These are phyloP conservation scores for Pochonia chlamydosporia DNA, from an alignment of 2,329 filamentous ascomycete genomes.

Conservation along the genomic window DNA sequence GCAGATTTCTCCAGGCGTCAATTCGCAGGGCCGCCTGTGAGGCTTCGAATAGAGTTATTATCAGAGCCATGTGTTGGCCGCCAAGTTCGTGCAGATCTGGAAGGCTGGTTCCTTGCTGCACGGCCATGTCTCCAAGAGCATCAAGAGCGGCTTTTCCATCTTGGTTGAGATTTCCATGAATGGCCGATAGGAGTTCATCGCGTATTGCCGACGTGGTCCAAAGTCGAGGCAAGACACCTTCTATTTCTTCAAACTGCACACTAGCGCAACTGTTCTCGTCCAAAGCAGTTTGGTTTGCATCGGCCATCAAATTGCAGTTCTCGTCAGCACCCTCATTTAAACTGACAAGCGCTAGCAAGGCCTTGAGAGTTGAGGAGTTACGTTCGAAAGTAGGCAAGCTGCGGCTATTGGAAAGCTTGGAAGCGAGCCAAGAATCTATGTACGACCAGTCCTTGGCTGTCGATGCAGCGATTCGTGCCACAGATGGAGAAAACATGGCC, in stretches of 20 bases:
- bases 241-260: background rate
- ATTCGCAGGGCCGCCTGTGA: conserved; percentile 52
- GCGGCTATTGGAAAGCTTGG: conserved; percentile 59
- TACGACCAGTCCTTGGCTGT: conserved; percentile 88
- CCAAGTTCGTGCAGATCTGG: conserved; percentile 45
- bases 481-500: conserved; percentile 62
- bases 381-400: conserved; percentile 72
- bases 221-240: conserved; percentile 20
- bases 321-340: conserved; percentile 76
- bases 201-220: conserved; percentile 46
- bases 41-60: conserved; percentile 45
- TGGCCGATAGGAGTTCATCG: conserved; percentile 22
- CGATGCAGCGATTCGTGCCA: conserved; percentile 69
- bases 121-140: conserved; percentile 47
- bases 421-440: conserved; percentile 75
- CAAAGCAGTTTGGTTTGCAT: conserved; percentile 55
- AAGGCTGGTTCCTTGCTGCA: conserved; percentile 42
- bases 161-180: conserved; percentile 32
- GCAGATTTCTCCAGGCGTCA: conserved; percentile 47
- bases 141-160: conserved; percentile 53
- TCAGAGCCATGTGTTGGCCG: conserved; percentile 48
- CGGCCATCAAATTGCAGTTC: conserved; percentile 51
- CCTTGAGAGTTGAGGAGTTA: conserved; percentile 75
- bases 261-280: background rate
- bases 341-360: conserved; percentile 65